Evolutionary conservation across 1,284 basidiomycete species (phyloP).

Genomic region (Leucoagaricus sp.): DNA sequence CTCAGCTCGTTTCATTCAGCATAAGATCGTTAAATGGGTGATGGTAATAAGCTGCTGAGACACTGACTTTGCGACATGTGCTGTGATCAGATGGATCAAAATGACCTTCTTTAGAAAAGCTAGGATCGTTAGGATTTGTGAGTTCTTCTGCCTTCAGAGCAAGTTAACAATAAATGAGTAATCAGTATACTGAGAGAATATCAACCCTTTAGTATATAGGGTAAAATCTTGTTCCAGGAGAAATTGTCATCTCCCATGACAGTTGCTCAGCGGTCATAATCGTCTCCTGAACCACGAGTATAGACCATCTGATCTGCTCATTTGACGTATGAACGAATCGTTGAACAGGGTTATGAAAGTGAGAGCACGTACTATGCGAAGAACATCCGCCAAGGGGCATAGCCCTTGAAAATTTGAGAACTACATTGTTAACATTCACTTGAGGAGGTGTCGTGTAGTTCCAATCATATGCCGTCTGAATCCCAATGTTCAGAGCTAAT

Average conservation of each 20-base stretch:
- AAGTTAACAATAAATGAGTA: background rate
- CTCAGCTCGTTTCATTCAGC: slow-evolving; percentile 6
- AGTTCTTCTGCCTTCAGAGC: background rate
- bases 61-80: background rate
- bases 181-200: too few species aligned
- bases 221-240: background rate
- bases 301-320: slow-evolving; percentile 13
- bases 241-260: background rate
- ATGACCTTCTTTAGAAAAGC: background rate
- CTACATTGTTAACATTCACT: slow-evolving; percentile 15
- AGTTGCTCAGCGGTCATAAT: slow-evolving; percentile 7
- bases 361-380: slow-evolving; percentile 29
- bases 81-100: slow-evolving; percentile 12
- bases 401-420: slow-evolving; percentile 17
- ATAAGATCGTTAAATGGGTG: too few species aligned
- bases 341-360: too few species aligned
- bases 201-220: slow-evolving; percentile 7
- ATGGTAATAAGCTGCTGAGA: too few species aligned
- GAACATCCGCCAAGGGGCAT: slow-evolving; percentile 30
- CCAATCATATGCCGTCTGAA: slow-evolving; percentile 16
- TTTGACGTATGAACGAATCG: too few species aligned
- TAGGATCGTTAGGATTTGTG: background rate
- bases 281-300: slow-evolving; percentile 11
- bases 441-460: slow-evolving; percentile 21
- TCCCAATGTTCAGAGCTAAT: background rate